Evolutionary conservation across 1,139 yeast species (phyloP), one percentile per base, ranked within the genome.

Genomic region (Scheffersomyces illinoinensis): DNA sequence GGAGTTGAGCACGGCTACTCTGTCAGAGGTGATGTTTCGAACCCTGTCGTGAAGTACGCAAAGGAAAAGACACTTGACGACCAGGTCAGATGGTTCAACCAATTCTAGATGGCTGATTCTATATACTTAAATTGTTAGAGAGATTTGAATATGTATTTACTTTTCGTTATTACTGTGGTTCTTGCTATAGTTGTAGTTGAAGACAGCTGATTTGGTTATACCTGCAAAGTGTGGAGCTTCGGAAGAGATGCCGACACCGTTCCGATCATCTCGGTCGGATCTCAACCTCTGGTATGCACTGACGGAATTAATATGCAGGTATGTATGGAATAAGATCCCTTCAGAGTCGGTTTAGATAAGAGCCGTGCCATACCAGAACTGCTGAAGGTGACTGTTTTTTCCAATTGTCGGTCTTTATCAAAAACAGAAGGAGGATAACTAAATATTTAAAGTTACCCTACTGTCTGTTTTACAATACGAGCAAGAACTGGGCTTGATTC

Each of bases 1-100:
- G 88, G 89, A 56, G 88, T 84, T 24, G 52, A 70, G 2, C 97
- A 92, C 71, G 97, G 97, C 0, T 92, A 77, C 70, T 84, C 96
- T 21, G 87, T 84, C 53, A 88, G 89, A 74, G 96, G 95, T 59
- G 96, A 92, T 70, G 61, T 81, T 47, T 62, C 76, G 14, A 74
- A 76, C 61, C 88, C 90, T 17, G 69, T 67, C 54, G 85, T 82
- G 59, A 80, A 75, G 67, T 87, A 85, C 64, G 93, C 96, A 53
- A 86, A 83, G 71, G 91, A 89, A 63, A 89, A 87, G 76, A 79
- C 86, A 2, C 74, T 90, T 52, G 53, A 61, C 43, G 95, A 90
- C 71, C 90, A 86, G 70, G 63, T 85, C 53, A 68, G 71, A 61
- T 87, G 86, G 85, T 85, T 86, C 18, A 24, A 17, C 51, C 51